Evolutionary conservation across 1,139 yeast genomes (phyloP).

Genomic region (Citeromyces hawaiiensis): DNA sequence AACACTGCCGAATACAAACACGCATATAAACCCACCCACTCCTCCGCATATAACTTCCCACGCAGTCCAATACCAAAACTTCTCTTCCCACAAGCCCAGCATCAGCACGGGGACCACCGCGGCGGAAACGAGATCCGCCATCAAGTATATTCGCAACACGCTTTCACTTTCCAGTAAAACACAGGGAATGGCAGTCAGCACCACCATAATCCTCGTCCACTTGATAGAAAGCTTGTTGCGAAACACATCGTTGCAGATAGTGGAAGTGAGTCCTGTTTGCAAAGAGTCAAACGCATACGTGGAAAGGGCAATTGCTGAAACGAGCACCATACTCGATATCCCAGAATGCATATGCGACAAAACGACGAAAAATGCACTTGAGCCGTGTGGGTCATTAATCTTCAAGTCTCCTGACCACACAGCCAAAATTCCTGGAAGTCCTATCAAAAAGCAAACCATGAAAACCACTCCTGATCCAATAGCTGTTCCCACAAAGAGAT

Average conservation of each 20-base stretch:
- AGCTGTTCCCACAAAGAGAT: conserved; percentile 61
- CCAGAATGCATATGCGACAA: conserved; percentile 71
- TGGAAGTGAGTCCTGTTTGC: conserved; percentile 82
- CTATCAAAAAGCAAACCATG: conserved; percentile 55
- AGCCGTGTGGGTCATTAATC: conserved; percentile 46
- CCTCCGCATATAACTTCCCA: conserved; percentile 79
- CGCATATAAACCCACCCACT: conserved; percentile 65
- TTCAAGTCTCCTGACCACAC: conserved; percentile 76
- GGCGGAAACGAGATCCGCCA: conserved; percentile 82
- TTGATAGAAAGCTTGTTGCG: conserved; percentile 60
- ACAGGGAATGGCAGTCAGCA: conserved; percentile 69
- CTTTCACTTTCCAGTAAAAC: conserved; percentile 69
- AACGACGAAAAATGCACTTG: conserved; percentile 57
- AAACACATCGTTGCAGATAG: conserved; percentile 80
- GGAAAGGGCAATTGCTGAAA: conserved; percentile 60
- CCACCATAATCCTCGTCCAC: conserved; percentile 62
- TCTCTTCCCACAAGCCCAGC: conserved; percentile 53
- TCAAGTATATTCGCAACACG: conserved; percentile 74
- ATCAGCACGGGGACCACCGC: conserved; percentile 80
- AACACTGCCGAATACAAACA: conserved; percentile 72
- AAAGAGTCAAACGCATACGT: conserved; percentile 85
- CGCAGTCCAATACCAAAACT: conserved; percentile 60
- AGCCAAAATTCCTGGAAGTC: conserved; percentile 75
- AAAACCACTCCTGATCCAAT: conserved; percentile 61
- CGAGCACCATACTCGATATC: conserved; percentile 74